Evolutionary conservation across 768 basidiomycete genomes (phyloP), one percentile per base, ranked within the genome.

Genomic region (Rhizopogon rudus): DNA sequence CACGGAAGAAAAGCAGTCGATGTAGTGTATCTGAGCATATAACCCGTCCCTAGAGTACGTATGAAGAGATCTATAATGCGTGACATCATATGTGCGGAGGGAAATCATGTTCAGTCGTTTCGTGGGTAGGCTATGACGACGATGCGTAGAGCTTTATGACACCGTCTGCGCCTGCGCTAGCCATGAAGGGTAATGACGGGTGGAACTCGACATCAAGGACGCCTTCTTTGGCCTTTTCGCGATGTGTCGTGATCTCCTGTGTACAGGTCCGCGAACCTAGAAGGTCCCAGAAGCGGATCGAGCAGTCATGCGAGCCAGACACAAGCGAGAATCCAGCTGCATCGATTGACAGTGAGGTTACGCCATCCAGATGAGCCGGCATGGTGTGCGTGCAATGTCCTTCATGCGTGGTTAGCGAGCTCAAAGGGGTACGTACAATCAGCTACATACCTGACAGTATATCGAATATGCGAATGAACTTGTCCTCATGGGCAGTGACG

Each of bases 141-240:
- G 88, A 89, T 58, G 90, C 88, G 69, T 91, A 97, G 28, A 98
- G 76, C 71, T 93, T 93, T 57, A 98, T 85, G 44, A 93, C 87
- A 28, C 95, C 94, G 72, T 98, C 96, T 12, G 93, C 92, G n/a
- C 96, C 96, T 17, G 91, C 91, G 68, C 91, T 96, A 14, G 88
- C 92, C 80, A 97, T 84, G 65, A 94, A 84, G 29, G 90, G 88
- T 54, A 94, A 70, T 57, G 87, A 81, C 12, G 87, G 84, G 66
- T 93, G 90, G 73, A 90, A 90, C 59, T 88, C 86, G 12, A 96
- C 87, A 62, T 86, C 91, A 59, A 97, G 76, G 20, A 96, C 92
- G 40, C 97, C 97, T 69, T 98, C 94, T 51, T 84, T 81, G 41
- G 85, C 88, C 72, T 95, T 96, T 74, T 87, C 83, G 45, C 96